These are phyloP conservation scores for Cladobotryum mycophilum DNA, from an alignment of 2,329 filamentous ascomycete species.

Conservation along the genomic window DNA sequence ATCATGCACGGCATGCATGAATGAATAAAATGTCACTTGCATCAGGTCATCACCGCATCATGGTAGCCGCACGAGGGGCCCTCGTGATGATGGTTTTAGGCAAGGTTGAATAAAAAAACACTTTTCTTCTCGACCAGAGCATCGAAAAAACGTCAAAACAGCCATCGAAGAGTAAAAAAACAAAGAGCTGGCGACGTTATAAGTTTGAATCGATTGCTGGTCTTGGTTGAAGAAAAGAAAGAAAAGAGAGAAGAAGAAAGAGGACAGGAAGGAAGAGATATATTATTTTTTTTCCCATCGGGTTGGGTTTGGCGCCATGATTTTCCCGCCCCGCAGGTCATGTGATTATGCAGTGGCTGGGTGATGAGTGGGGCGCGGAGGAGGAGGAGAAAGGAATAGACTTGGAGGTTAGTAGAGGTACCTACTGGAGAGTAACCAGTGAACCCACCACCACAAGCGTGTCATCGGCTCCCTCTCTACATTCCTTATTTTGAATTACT, in stretches of 20 bases:
- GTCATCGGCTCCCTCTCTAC: no score
- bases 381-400: not conserved
- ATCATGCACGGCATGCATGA: no score
- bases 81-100: conserved; percentile 65
- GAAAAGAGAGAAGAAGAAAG: not conserved
- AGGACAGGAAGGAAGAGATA: conserved; percentile 16
- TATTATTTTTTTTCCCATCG: conserved; percentile 2
- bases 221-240: conserved; percentile 28
- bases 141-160: conserved; percentile 45
- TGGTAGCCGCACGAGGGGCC: conserved; percentile 58
- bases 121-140: conserved; percentile 50
- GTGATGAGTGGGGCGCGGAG: not conserved
- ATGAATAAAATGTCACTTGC: conserved; percentile 47
- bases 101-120: conserved; percentile 42
- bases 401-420: not conserved
- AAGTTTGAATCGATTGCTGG: conserved; percentile 34
- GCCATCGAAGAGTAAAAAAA: conserved; percentile 23
- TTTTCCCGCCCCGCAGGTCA: conserved; percentile 14
- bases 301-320: not conserved
- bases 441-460: no score
- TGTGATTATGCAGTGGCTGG: conserved; percentile 14
- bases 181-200: conserved; percentile 32
- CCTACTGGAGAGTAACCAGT: no score
- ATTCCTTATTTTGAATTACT: no score
- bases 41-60: conserved; percentile 64